Evolutionary conservation across 495 filamentous ascomycete genomes (phyloP).

Genomic region (Cudoniella acicularis): DNA sequence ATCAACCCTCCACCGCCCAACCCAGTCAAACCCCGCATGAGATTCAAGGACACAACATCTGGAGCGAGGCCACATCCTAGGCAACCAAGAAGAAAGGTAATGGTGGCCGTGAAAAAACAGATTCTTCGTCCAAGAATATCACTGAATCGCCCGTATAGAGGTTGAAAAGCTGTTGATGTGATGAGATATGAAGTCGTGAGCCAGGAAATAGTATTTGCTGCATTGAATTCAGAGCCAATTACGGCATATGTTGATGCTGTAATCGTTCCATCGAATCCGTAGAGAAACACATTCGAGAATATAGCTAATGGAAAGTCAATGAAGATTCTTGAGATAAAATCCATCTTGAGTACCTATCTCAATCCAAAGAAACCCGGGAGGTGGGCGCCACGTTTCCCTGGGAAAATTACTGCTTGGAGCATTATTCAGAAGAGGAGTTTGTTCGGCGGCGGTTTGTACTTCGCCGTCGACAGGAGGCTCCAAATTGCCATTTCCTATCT

Average conservation of each 20-base stretch:
- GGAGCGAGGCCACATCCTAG: constrained; percentile 42
- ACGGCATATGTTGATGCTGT: constrained; percentile 62
- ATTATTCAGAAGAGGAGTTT: not conserved
- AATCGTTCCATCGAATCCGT: constrained; percentile 64
- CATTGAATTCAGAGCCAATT: constrained; percentile 54
- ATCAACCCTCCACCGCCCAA: constrained; percentile 46
- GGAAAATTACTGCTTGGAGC: not conserved
- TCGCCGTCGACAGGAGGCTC: not conserved
- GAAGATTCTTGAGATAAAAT: not conserved
- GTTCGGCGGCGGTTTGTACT: not conserved
- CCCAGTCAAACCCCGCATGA: constrained; percentile 46
- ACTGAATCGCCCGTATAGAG: constrained; percentile 25
- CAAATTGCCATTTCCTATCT: too few relatives aligned
- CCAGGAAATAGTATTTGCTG: constrained; percentile 44
- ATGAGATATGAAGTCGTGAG: constrained; percentile 24
- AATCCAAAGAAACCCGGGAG: constrained; percentile 6
- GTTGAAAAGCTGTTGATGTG: constrained; percentile 23
- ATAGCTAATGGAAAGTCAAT: not conserved
- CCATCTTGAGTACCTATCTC: constrained; percentile 1
- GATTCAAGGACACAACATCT: constrained; percentile 38
- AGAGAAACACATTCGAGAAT: constrained; percentile 40
- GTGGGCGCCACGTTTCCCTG: not conserved
- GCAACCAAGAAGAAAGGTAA: constrained; percentile 44
- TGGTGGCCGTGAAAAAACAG: constrained; percentile 45
- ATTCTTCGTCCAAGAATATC: constrained; percentile 28